Conservation (phyloP, 176 grass and related monocot genomes). For the Tillandsia fasciculata region DNA sequence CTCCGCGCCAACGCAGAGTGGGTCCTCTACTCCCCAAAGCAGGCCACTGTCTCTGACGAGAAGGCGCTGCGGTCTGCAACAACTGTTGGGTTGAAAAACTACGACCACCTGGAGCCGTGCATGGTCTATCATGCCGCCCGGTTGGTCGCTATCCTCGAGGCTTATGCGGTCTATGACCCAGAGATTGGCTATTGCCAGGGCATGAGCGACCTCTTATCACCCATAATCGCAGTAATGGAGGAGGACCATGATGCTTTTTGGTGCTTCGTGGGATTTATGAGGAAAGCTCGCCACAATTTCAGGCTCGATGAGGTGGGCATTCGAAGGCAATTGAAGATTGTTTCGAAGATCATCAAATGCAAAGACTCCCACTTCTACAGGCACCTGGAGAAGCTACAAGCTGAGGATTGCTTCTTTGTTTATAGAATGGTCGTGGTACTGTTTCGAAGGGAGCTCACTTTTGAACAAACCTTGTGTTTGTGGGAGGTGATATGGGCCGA, state of each 20-base stretch:
- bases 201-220: conserved; percentile 94
- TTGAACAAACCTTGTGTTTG: conserved; percentile 77
- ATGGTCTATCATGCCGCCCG: conserved; percentile 78
- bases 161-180: conserved; percentile 74
- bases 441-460: conserved; percentile 86
- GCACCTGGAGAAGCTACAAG: conserved; percentile 92
- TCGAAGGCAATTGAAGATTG: conserved; percentile 74
- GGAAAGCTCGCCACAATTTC: conserved; percentile 88
- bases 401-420: conserved; percentile 96
- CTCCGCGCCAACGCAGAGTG: conserved; percentile 69
- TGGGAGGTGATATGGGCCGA: conserved; percentile 99
- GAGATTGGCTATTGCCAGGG: conserved; percentile 95
- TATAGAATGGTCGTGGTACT: conserved; percentile 98
- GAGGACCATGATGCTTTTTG: conserved; percentile 86
- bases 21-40: conserved; percentile 50
- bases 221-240: conserved; percentile 71
- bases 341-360: conserved; percentile 89
- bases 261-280: conserved; percentile 97
- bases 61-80: conserved; percentile 42
- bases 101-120: conserved; percentile 57
- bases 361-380: conserved; percentile 78
- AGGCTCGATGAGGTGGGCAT: conserved; percentile 92
- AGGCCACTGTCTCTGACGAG: conserved; percentile 49
- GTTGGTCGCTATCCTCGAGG: conserved; percentile 69
- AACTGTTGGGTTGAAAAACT: conserved; percentile 59